Conservation (phyloP, 108 stramenopile genomes). For the Bacterosira constricta region DNA sequence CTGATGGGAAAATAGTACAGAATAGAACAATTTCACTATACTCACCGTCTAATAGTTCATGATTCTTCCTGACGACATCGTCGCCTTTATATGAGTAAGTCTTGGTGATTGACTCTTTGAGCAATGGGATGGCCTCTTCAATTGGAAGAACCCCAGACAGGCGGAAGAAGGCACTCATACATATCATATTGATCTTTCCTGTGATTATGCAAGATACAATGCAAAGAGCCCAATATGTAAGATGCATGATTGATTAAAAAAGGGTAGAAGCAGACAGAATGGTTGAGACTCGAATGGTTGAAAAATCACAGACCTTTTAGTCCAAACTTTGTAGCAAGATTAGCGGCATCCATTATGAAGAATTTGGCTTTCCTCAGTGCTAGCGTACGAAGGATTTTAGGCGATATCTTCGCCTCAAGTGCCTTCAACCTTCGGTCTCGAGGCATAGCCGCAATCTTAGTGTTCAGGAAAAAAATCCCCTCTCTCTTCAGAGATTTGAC, state of each 20-base stretch:
- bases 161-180: conserved; percentile 61
- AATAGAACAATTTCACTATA: neutral
- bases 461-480: conserved; percentile 67
- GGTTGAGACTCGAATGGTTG: too few relatives aligned
- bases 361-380: conserved; percentile 38
- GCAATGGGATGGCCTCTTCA: conserved; percentile 49
- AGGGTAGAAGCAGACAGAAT: too few relatives aligned
- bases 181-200: conserved; percentile 71
- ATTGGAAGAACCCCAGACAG: conserved; percentile 60
- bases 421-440: conserved; percentile 52
- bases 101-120: conserved; percentile 56
- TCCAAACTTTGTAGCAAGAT: conserved; percentile 51
- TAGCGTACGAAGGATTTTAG: conserved; percentile 53
- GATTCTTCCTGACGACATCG: conserved; percentile 63
- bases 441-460: conserved; percentile 51
- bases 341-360: conserved; percentile 62
- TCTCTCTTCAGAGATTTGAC: conserved; percentile 52
- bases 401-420: conserved; percentile 57
- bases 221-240: neutral
- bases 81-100: conserved; percentile 65
- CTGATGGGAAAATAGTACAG: neutral
- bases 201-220: neutral
- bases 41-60: conserved; percentile 47
- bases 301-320: conserved; percentile 22
- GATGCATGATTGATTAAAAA: too few relatives aligned